These are phyloP conservation scores for Xylariaceae sp. DNA, from an alignment of 2,329 filamentous ascomycete species.

Conservation along the genomic window DNA sequence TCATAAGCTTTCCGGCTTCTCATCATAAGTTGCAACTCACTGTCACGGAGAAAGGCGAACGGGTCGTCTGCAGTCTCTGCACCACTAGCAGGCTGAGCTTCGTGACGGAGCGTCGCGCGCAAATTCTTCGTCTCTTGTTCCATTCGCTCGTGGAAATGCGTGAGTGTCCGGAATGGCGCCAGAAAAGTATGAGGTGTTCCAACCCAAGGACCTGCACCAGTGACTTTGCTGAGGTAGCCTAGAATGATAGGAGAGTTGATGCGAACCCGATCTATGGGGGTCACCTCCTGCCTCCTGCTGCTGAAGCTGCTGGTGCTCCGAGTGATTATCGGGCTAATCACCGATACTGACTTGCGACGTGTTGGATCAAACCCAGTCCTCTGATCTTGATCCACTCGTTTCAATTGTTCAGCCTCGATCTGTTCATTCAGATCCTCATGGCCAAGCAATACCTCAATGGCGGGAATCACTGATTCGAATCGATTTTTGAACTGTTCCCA, in stretches of 20 bases:
- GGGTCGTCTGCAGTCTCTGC: neutral
- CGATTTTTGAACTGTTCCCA: conserved; percentile 21
- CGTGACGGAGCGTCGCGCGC: conserved; percentile 4
- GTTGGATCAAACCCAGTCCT: conserved; percentile 13
- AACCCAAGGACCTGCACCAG: conserved; percentile 18
- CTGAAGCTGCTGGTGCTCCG: neutral
- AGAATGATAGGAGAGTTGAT: conserved; percentile 19
- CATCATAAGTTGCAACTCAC: conserved; percentile 16
- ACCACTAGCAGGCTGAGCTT: neutral
- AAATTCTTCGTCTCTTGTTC: conserved; percentile 12
- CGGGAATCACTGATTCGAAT: conserved; percentile 11
- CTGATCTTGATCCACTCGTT: conserved; percentile 15
- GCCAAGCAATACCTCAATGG: conserved; percentile 14
- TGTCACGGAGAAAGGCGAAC: conserved; percentile 14
- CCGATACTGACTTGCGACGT: conserved; percentile 13
- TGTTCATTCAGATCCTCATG: conserved; percentile 18
- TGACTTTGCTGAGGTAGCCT: conserved; percentile 20
- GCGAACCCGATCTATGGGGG: conserved; percentile 15
- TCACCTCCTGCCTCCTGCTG: conserved; percentile 5
- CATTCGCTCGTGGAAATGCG: conserved; percentile 19
- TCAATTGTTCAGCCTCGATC: conserved; percentile 18
- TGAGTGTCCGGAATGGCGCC: conserved; percentile 15
- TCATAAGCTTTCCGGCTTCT: conserved; percentile 17
- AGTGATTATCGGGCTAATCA: conserved; percentile 1
- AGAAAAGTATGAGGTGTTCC: conserved; percentile 16